Conservation (phyloP, 177 flowering plant species). For the Vitis hybrid region DNA sequence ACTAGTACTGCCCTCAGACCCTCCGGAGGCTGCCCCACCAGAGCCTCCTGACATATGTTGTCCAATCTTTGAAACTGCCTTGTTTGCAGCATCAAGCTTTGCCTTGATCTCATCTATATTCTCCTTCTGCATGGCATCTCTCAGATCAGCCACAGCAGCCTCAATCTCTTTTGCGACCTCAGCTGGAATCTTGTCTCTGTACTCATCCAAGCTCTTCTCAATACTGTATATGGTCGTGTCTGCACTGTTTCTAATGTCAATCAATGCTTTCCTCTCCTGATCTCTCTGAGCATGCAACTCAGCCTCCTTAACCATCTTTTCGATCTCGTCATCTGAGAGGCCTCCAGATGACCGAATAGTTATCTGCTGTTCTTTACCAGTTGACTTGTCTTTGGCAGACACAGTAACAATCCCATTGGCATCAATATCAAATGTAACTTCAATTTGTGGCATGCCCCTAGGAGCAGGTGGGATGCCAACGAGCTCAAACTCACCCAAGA, state of each 20-base stretch:
- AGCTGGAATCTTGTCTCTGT: slow-evolving; percentile 59
- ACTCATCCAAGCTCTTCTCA: slow-evolving; percentile 70
- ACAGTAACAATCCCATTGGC: slow-evolving; percentile 78
- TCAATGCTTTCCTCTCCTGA: slow-evolving; percentile 55
- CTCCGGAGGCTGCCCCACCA: slow-evolving; percentile 31
- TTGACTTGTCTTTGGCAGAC: slow-evolving; percentile 71
- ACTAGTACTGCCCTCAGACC: slow-evolving; percentile 32
- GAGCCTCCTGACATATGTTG: slow-evolving; percentile 50
- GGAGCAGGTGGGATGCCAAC: slow-evolving; percentile 74
- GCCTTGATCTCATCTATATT: slow-evolving; percentile 53
- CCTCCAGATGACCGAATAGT: slow-evolving; percentile 70
- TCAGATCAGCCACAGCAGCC: slow-evolving; percentile 50
- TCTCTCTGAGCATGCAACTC: slow-evolving; percentile 68
- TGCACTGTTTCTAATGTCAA: slow-evolving; percentile 58
- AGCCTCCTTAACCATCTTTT: slow-evolving; percentile 68
- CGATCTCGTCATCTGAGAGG: slow-evolving; percentile 52
- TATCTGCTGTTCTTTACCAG: slow-evolving; percentile 69
- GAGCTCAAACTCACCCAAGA: slow-evolving; percentile 66
- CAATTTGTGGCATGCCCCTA: slow-evolving; percentile 68
- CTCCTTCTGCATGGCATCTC: slow-evolving; percentile 44
- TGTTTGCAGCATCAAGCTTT: slow-evolving; percentile 68
- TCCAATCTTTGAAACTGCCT: slow-evolving; percentile 73
- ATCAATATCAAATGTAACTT: slow-evolving; percentile 67
- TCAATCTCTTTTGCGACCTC: slow-evolving; percentile 57
- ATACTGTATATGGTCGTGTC: slow-evolving; percentile 71